These are phyloP conservation scores for Corchorus olitorius DNA, from an alignment of 345 rosid species.

Conservation along the genomic window DNA sequence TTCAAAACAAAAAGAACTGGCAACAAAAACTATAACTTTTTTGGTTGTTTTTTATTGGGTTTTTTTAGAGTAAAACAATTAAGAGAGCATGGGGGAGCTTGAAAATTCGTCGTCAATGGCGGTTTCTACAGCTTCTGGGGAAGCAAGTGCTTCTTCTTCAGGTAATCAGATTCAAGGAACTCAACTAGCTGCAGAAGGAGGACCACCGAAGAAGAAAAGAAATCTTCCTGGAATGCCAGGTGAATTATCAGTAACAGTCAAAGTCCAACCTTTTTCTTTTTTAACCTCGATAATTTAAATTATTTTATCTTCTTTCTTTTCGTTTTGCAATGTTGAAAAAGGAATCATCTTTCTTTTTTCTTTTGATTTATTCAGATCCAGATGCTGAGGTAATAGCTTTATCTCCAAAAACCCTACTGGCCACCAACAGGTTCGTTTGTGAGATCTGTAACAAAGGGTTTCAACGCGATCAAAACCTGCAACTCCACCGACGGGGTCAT, in stretches of 20 bases:
- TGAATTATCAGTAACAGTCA: slow-evolving; percentile 21
- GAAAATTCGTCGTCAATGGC: slow-evolving; percentile 47
- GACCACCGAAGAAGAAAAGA: slow-evolving; percentile 59
- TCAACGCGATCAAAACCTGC: slow-evolving; percentile 79
- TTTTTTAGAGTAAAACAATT: slow-evolving; percentile 14
- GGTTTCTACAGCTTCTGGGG: slow-evolving; percentile 47
- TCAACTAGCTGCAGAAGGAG: slow-evolving; percentile 16
- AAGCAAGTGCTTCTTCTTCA: slow-evolving; percentile 33
- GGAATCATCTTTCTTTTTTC: background rate
- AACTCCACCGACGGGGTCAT: slow-evolving; percentile 81
- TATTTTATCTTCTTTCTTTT: background rate
- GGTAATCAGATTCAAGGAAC: slow-evolving; percentile 33
- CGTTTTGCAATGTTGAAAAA: background rate
- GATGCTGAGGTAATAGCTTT: slow-evolving; percentile 72
- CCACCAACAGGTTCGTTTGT: slow-evolving; percentile 72
- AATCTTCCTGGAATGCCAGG: slow-evolving; percentile 92
- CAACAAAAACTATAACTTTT: background rate
- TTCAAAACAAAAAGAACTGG: background rate
- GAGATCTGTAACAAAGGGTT: slow-evolving; percentile 86
- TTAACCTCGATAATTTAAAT: background rate
- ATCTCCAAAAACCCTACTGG: slow-evolving; percentile 60
- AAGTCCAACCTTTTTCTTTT: background rate
- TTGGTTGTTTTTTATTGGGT: slow-evolving; percentile 2
- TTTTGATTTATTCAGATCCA: slow-evolving; percentile 51
- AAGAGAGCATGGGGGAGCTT: slow-evolving; percentile 35